phyloP scores from a whole-genome alignment of 1,284 basidiomycete genomes.

The Melampsora medusae region DNA sequence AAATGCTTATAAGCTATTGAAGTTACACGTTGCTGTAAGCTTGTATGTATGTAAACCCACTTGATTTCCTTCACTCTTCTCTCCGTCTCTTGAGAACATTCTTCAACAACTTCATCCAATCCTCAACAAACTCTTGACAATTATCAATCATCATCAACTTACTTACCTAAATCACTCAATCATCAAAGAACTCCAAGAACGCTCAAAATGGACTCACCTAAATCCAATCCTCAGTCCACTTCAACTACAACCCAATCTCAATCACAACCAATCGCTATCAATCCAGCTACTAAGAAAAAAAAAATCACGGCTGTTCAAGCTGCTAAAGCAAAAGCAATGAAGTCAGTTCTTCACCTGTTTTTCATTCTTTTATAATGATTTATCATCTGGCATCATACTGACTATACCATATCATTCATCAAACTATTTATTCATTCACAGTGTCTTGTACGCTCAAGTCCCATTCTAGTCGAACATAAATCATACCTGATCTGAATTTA shows the following conservation, averaged over 20 bases:
- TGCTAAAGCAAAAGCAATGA: conserved; percentile 42
- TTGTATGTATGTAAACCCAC: no score
- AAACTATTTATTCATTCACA: background rate
- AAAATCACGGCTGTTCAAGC: conserved; percentile 38
- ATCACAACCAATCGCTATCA: conserved; percentile 17
- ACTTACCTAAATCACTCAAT: no score
- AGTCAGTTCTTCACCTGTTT: conserved; percentile 7
- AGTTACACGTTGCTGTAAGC: no score
- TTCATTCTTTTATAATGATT: background rate
- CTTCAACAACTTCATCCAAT: no score
- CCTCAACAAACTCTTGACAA: no score
- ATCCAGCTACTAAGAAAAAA: conserved; percentile 40
- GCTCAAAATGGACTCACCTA: no score
- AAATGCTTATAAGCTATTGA: no score
- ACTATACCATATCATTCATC: background rate
- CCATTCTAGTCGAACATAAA: background rate
- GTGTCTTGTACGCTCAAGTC: conserved; percentile 30
- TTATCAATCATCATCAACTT: no score
- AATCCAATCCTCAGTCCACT: background rate
- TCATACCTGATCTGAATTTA: background rate
- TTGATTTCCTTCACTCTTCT: no score
- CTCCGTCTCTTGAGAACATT: no score
- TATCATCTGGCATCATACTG: background rate
- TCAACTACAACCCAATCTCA: conserved; percentile 19
- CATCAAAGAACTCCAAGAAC: no score